Evolutionary conservation across 2,329 filamentous ascomycete genomes (phyloP), one percentile per base, ranked within the genome.

Genomic region (Scytalidium sp.): DNA sequence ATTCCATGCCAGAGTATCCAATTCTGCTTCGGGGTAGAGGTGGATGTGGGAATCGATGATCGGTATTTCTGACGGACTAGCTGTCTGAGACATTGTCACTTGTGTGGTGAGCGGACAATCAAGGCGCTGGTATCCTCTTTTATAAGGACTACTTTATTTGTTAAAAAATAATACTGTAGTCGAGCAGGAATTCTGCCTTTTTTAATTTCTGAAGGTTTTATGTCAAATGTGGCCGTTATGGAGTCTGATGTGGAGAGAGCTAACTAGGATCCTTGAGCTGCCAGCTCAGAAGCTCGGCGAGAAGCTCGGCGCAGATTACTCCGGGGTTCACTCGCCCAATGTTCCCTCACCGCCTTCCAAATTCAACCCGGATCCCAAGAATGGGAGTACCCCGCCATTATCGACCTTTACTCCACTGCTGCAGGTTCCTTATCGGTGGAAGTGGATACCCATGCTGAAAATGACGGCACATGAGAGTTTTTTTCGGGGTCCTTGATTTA

Each of bases 31-130:
- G 41, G 90, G 88, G 75, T 84, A 96, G 63, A 97, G 83, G 72
- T 97, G 92, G 70, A 97, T 87, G 75, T 97, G 93, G 36, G 90
- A 87, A 74, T 97, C 92, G 68, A 97, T 83, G 64, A 96, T 85
- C 61, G 76, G 81, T n/a, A n/a, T n/a, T n/a, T n/a, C n/a, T n/a
- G n/a, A n/a, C n/a, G 66, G n/a, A 36, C 13, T n/a, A 36, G 5
- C 17, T 36, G 32, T 36, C 32, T 36, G 11, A 36, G 32, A 36
- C 32, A 36, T 36, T 10, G 13, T n/a, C 5, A 78, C 70, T 47
- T 45, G 32, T 15, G 45, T 39, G 45, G 13, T n/a, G 45, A 42
- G 13, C 13, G 25, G 25, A 29, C 32, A 36, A 36, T n/a, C 32
- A 15, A n/a, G 32, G 32, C n/a, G n/a, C n/a, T n/a, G n/a, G n/a